Base-by-base conservation (phyloP, 768 basidiomycete genomes). In the Cubamyces lactineus region DNA sequence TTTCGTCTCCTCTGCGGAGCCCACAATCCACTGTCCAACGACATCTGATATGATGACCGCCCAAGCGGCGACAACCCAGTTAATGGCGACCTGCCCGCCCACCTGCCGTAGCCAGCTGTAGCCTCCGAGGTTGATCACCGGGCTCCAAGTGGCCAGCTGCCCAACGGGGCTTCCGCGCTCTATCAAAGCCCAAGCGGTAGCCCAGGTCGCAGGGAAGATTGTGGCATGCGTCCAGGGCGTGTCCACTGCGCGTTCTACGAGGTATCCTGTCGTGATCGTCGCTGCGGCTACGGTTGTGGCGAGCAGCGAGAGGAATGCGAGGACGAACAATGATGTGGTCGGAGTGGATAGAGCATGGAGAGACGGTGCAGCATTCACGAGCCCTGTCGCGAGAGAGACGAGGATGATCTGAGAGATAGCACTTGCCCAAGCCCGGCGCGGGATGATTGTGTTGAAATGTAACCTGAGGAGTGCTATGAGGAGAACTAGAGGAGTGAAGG, bases 61-160 rank as follows among this genome's bases (percentile, higher is more conserved):
- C 87, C 88, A 94, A 8, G 84, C 86, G n/a, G 83, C 91, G 7
- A 83, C 79, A 26, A 88, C 71, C 88, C 90, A 94, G 71, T 94
- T 89, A 60, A 84, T 80, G 8, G 82, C 84, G 34, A 78, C 73
- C 34, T 86, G 79, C 5, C 92, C 92, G 23, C 83, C 63, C 46
- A 79, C 71, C 0, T 82, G 83, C 2, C 82, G 66, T n/a, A 86
- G 72, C 91, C 91, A 94, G 2, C 69, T 69, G 68, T 93, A 94
- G 0, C 81, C 74, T 8, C 80, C 79, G 38, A 80, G 71, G 5
- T 82, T 81, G 7, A 79, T 71, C 15, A 83, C 76, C 11, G 89
- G 86, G 34, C 81, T 86, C 91, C 91, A 94, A 16, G 86, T 82
- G 9, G 85, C 77, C 12, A 94, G 80, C 59, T 87, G 82, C 9